These are phyloP conservation scores for Penicillium cataractarum DNA, from an alignment of 495 filamentous ascomycete genomes.

Conservation along the genomic window DNA sequence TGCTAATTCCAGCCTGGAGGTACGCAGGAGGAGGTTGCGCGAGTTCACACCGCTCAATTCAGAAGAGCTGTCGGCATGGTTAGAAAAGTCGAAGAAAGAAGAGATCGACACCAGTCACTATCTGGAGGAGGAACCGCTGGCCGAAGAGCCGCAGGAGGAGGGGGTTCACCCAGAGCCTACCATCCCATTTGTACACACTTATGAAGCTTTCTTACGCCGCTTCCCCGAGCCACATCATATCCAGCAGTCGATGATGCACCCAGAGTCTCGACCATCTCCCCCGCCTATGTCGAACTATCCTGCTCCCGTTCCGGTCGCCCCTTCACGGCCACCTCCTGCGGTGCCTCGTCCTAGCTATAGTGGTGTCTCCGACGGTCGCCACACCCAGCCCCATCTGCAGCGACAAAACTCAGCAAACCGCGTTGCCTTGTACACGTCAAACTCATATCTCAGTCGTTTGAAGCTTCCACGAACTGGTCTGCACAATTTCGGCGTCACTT, in stretches of 20 bases:
- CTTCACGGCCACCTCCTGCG: conserved; percentile 76
- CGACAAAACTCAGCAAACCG: conserved; percentile 50
- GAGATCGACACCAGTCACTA: conserved; percentile 52
- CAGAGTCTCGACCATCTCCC: conserved; percentile 30
- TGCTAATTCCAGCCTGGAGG: conserved; percentile 53
- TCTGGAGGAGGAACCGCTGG: conserved; percentile 41
- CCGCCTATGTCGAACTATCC: conserved; percentile 41
- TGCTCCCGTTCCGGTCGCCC: conserved; percentile 45
- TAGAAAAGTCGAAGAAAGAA: conserved; percentile 60
- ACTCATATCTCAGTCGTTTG: conserved; percentile 45
- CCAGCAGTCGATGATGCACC: conserved; percentile 76
- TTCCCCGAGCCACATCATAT: conserved; percentile 72
- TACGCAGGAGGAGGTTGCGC: conserved; percentile 58
- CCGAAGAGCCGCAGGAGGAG: conserved; percentile 44
- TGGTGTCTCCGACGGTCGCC: conserved; percentile 73
- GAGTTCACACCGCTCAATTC: conserved; percentile 62
- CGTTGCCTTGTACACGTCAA: conserved; percentile 49
- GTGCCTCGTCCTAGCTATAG: conserved; percentile 85
- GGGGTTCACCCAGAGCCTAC: conserved; percentile 35
- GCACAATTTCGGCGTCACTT: conserved; percentile 77
- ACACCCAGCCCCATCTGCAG: conserved; percentile 55
- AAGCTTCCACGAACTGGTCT: conserved; percentile 74
- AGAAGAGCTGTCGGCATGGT: conserved; percentile 63
- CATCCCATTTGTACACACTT: conserved; percentile 54
- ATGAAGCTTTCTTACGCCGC: conserved; percentile 80